These are phyloP conservation scores for Blastocystis sp. DNA, from an alignment of 352 stramenopile genomes.

Conservation along the genomic window DNA sequence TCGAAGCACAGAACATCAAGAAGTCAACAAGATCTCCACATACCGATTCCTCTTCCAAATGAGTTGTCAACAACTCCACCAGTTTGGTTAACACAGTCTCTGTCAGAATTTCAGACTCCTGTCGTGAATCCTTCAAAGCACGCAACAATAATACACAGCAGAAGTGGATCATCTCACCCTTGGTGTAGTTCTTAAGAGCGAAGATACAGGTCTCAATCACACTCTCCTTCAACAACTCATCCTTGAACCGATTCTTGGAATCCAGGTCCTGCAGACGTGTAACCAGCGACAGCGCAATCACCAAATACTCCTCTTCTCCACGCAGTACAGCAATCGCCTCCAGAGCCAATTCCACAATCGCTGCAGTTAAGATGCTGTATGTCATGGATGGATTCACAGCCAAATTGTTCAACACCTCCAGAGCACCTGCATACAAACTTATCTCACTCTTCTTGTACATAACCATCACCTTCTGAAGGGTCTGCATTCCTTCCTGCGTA, in stretches of 20 bases:
- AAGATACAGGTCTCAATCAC: background rate
- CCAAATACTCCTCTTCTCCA: conserved; percentile 29
- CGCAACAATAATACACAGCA: conserved; percentile 12
- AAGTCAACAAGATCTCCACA: conserved; percentile 11
- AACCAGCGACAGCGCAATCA: conserved; percentile 37
- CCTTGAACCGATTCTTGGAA: background rate
- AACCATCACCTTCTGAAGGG: background rate
- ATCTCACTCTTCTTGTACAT: background rate
- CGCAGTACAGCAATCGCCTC: conserved; percentile 23
- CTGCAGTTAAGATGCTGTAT: background rate
- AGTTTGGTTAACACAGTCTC: background rate
- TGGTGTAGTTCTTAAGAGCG: background rate
- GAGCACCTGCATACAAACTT: background rate
- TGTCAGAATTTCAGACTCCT: background rate
- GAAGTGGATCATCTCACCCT: conserved; percentile 1
- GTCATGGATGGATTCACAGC: conserved; percentile 1
- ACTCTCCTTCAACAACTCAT: conserved; percentile 10
- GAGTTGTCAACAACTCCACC: background rate
- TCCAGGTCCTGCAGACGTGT: background rate
- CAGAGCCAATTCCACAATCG: background rate
- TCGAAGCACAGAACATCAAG: conserved; percentile 13
- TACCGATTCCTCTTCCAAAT: background rate
- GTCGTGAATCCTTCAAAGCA: conserved; percentile 15
- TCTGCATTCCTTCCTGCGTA: background rate
- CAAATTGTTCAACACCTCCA: conserved; percentile 54